phyloP scores from a whole-genome alignment of 2,329 filamentous ascomycete genomes.

The Sclerotinia spermophila region DNA sequence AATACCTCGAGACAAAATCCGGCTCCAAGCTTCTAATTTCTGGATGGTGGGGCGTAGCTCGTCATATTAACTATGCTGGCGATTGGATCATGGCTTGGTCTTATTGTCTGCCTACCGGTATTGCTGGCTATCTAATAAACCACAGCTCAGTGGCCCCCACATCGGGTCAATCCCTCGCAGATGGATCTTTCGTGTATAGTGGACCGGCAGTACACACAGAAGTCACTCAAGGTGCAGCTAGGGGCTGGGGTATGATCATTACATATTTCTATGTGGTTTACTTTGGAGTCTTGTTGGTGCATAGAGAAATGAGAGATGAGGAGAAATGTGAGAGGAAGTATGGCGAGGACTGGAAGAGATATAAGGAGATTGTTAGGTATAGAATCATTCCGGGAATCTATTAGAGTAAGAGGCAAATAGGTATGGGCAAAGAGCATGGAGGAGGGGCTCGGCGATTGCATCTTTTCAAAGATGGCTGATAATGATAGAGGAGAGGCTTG shows the following conservation, averaged over 20 bases:
- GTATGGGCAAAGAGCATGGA: neutral
- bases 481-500: neutral
- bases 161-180: conserved; percentile 45
- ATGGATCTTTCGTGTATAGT: conserved; percentile 50
- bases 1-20: conserved; percentile 78
- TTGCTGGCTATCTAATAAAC: conserved; percentile 74
- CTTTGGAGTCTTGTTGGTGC: conserved; percentile 81
- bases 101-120: conserved; percentile 79
- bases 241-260: conserved; percentile 80
- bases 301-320: conserved; percentile 83
- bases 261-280: conserved; percentile 96
- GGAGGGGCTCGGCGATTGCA: neutral
- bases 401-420: conserved; percentile 41
- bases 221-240: conserved; percentile 67
- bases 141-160: conserved; percentile 48
- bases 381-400: conserved; percentile 76
- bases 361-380: conserved; percentile 76
- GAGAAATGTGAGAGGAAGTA: conserved; percentile 91
- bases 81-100: conserved; percentile 95
- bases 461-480: neutral
- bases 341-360: conserved; percentile 85
- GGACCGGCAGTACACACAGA: conserved; percentile 57
- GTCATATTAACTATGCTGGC: conserved; percentile 94
- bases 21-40: conserved; percentile 78
- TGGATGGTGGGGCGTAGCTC: conserved; percentile 89